A percentile compares a stretch with the other conserved stretches of the same genome.
Evolutionary conservation across 108 stramenopile species (phyloP).

Genomic region (Discostella stelligeroides): DNA sequence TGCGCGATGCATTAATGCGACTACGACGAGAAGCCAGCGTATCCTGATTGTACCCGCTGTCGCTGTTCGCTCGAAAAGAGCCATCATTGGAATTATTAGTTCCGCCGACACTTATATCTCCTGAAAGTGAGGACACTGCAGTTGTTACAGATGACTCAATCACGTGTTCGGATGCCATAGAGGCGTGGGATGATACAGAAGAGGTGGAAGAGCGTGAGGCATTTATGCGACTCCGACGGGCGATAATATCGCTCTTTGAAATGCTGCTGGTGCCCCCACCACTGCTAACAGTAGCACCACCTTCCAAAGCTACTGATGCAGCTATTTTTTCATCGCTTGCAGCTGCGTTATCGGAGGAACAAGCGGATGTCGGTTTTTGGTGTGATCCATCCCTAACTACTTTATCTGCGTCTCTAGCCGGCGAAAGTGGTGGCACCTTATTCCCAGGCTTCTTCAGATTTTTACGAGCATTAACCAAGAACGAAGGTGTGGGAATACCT

Average conservation of each 20-base stretch:
- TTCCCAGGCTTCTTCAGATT: conserved; percentile 33
- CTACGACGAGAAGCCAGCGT: conserved; percentile 12
- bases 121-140: background rate
- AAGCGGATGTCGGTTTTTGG: no score
- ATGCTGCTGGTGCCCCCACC: no score
- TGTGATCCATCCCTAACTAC: background rate
- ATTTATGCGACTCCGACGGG: no score
- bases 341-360: no score
- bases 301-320: background rate
- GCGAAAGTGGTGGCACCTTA: background rate
- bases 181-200: no score
- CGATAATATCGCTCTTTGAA: no score
- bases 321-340: background rate
- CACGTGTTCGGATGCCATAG: no score
- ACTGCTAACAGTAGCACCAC: background rate
- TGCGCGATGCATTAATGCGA: conserved; percentile 20
- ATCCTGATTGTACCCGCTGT: conserved; percentile 11
- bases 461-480: conserved; percentile 28
- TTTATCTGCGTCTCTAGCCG: background rate
- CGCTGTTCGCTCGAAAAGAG: conserved; percentile 3
- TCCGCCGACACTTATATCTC: background rate
- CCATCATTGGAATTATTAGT: background rate
- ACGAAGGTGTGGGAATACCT: conserved; percentile 38
- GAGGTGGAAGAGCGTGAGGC: no score
- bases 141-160: no score